Percentiles rank a stretch among this genome's conserved stretches.
Evolutionary conservation across 495 filamentous ascomycete species (phyloP).

Genomic region (Xylaria telfairii): DNA sequence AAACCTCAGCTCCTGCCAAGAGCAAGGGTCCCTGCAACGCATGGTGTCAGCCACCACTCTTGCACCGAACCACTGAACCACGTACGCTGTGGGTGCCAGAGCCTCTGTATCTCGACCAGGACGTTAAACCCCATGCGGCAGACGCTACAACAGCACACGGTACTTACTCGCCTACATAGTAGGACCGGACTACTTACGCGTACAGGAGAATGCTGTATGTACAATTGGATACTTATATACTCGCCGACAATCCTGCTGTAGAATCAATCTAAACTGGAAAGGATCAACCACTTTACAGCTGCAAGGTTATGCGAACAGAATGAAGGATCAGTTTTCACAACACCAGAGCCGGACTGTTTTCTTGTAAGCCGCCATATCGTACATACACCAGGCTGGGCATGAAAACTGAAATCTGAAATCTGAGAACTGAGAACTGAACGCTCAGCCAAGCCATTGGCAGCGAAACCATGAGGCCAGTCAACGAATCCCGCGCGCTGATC

Average conservation of each 20-base stretch:
- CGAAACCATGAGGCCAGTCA: slow-evolving; percentile 7
- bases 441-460: slow-evolving; percentile 15
- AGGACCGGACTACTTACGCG: not conserved
- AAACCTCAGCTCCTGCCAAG: slow-evolving; percentile 4
- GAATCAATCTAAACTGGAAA: not conserved
- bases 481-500: not conserved
- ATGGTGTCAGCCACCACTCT: not conserved
- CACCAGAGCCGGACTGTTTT: not conserved
- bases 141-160: not conserved
- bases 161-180: too few relatives aligned
- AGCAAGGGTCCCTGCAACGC: not conserved
- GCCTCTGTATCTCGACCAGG: not conserved
- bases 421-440: too few relatives aligned
- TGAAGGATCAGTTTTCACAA: not conserved
- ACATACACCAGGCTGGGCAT: not conserved
- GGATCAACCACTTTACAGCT: slow-evolving; percentile 7
- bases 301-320: not conserved
- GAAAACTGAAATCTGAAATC: too few relatives aligned
- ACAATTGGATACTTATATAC: not conserved
- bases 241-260: not conserved
- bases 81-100: not conserved
- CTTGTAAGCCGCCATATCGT: too few relatives aligned
- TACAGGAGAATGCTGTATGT: not conserved
- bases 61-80: not conserved
- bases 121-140: not conserved